Evolutionary conservation across 192 early-diverging fungal species (phyloP), one percentile per base, ranked within the genome.

Genomic region (Backusella sp.): DNA sequence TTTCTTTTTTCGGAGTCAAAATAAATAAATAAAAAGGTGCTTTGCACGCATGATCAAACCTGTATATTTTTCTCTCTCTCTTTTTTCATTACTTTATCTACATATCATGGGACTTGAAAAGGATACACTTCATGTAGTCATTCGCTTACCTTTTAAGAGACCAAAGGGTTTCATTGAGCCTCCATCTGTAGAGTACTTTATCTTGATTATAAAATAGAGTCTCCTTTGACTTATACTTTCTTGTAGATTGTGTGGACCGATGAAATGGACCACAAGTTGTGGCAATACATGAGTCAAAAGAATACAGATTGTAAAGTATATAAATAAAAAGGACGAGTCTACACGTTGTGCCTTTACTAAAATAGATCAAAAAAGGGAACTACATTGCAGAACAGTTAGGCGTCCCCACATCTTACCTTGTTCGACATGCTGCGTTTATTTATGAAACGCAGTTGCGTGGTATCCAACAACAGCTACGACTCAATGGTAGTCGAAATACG

Each of bases 231-330:
- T 74, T 15, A 68, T 41, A 1, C 30, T 26, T 39, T 6, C 28
- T 14, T 66, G 17, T 76, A 88, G 88, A 77, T 88, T 36, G 72
- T 87, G 49, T 90, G 88, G 88, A 88, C 88, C 32, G 87, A 90
- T 59, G 82, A 82, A 53, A 88, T 88, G 88, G 88, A 90, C 49
- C 84, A 86, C 66, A 79, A 80, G 9, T 42, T 90, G 30, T 90
- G 88, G 88, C 80, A 86, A 53, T 80, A 84, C 56, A 83, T 88
- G 41, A 80, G 84, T 4, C 83, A 86, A 68, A 90, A 86, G 62
- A 85, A 88, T 41, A 81, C 85, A 9, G 88, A 90, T 67, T 90
- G 88, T 89, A 79, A 82, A 82, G 46, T 39, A 36, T 26, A 0
- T 26, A 77, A 59, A 36, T 26, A 0, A 15, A 77, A 59, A 28